A percentile compares a stretch with the other conserved stretches of the same genome.
Conservation (phyloP, 139 green algal species). For the Gonium pectorale region DNA sequence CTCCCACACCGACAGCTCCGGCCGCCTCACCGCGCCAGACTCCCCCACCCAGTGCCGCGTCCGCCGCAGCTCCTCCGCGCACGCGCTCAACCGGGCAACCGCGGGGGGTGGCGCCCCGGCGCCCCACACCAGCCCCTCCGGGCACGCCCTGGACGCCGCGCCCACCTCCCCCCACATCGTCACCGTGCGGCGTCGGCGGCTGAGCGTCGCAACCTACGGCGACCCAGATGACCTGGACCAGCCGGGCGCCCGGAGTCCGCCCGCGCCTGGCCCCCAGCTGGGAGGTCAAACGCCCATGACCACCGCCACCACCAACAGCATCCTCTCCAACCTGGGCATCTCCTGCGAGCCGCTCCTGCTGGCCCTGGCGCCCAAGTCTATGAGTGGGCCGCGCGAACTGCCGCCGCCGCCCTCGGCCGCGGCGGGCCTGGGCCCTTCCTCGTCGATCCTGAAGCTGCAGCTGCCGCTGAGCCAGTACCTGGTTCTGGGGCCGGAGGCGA, state of each 20-base stretch:
- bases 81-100: no score
- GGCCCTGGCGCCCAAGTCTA: neutral
- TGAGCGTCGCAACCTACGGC: conserved; percentile 16
- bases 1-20: neutral
- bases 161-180: neutral
- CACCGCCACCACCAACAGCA: neutral
- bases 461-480: neutral
- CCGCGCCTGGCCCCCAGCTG: no score
- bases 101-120: no score
- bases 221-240: neutral
- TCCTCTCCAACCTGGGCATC: neutral
- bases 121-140: conserved; percentile 9
- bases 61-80: conserved; percentile 1
- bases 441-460: neutral
- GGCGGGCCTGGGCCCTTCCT: no score
- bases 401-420: no score
- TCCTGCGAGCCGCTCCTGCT: neutral
- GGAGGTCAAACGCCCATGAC: neutral
- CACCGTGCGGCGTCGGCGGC: neutral
- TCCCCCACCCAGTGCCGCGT: neutral
- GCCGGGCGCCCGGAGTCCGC: no score
- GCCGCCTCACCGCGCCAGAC: neutral
- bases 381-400: no score
- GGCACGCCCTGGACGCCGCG: neutral
- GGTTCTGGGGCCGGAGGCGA: neutral